phyloP scores from a whole-genome alignment of 2,329 filamentous ascomycete species.

The Beauveria sp. region DNA sequence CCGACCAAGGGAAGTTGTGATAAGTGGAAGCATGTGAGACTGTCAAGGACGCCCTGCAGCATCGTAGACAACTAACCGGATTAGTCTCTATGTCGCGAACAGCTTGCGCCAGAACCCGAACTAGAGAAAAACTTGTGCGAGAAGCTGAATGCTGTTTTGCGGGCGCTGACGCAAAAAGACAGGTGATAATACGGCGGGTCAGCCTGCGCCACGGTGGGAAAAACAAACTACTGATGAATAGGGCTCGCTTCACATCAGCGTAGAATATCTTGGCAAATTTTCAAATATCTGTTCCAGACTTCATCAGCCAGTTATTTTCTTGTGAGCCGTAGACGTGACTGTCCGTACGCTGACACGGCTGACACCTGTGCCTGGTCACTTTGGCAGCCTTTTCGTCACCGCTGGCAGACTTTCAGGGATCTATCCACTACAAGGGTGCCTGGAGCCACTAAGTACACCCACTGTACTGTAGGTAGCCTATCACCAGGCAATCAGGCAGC shows the following conservation, averaged over 20 bases:
- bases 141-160: background rate
- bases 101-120: background rate
- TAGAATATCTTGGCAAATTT: too few species aligned
- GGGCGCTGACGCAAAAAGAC: constrained; percentile 2
- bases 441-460: background rate
- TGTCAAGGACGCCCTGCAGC: too few species aligned
- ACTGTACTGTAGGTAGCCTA: too few species aligned
- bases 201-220: background rate
- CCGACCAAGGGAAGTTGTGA: too few species aligned
- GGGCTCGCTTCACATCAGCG: too few species aligned
- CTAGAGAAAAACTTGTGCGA: background rate
- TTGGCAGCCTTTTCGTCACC: too few species aligned
- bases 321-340: too few species aligned
- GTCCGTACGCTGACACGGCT: too few species aligned
- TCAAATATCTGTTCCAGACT: too few species aligned
- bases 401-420: background rate
- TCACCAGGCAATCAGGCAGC: background rate
- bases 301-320: too few species aligned
- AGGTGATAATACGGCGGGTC: background rate
- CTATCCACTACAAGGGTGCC: background rate
- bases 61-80: background rate
- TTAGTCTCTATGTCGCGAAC: constrained; percentile 6
- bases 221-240: too few species aligned
- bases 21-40: background rate
- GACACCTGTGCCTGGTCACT: too few species aligned